These are phyloP conservation scores for Penicillium cosmopolitanum DNA, from an alignment of 495 filamentous ascomycete species.

Conservation along the genomic window DNA sequence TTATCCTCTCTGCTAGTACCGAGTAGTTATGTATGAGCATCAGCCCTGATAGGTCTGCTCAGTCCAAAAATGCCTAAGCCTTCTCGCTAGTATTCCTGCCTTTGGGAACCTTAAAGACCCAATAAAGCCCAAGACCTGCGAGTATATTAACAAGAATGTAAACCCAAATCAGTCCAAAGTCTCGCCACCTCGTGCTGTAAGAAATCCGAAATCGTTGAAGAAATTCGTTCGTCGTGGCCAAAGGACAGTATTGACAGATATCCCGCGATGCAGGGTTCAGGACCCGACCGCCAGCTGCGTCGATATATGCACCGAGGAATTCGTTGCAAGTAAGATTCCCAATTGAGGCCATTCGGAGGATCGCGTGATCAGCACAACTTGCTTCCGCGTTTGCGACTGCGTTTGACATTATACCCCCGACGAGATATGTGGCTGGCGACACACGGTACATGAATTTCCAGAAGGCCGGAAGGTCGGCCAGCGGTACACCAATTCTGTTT, in stretches of 20 bases:
- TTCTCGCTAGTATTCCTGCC: background rate
- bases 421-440: conserved; percentile 50
- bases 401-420: conserved; percentile 44
- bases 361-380: conserved; percentile 39
- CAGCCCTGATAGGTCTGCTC: no score
- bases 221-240: conserved; percentile 36
- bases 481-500: conserved; percentile 51
- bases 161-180: conserved; percentile 45
- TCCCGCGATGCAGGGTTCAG: conserved; percentile 32
- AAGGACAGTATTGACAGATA: conserved; percentile 35
- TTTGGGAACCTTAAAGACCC: conserved; percentile 29
- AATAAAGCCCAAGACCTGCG: conserved; percentile 40
- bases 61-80: background rate
- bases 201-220: conserved; percentile 28
- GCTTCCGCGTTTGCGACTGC: conserved; percentile 35
- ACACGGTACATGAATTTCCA: conserved; percentile 51
- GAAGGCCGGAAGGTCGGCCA: conserved; percentile 42
- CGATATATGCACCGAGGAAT: conserved; percentile 30
- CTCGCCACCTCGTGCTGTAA: conserved; percentile 40
- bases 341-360: conserved; percentile 23
- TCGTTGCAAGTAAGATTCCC: conserved; percentile 39
- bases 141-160: conserved; percentile 41
- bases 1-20: no score
- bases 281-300: conserved; percentile 24
- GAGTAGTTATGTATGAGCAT: no score